These are phyloP conservation scores for Quercus variabilis DNA, from an alignment of 306 rosid genomes.

Conservation along the genomic window DNA sequence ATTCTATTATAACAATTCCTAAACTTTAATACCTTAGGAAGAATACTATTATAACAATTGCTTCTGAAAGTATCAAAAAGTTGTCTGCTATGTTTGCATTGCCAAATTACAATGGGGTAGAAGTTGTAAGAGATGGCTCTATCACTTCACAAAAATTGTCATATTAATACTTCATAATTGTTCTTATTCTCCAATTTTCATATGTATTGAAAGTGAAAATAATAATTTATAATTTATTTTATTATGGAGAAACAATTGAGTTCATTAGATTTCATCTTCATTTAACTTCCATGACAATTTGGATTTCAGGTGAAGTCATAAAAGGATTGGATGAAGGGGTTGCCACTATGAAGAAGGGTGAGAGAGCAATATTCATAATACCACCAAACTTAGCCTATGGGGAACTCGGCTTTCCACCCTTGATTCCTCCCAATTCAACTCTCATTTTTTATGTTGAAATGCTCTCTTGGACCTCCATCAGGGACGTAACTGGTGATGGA, in stretches of 20 bases:
- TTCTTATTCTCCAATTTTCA: too few relatives aligned
- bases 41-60: too few relatives aligned
- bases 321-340: slow-evolving; percentile 72
- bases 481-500: slow-evolving; percentile 58
- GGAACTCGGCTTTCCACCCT: slow-evolving; percentile 48
- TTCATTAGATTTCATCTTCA: neutral
- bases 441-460: slow-evolving; percentile 60
- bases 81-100: neutral
- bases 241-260: neutral
- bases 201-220: neutral
- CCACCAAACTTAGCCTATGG: slow-evolving; percentile 68
- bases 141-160: neutral
- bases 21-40: neutral
- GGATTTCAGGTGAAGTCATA: slow-evolving; percentile 56
- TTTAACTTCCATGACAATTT: neutral
- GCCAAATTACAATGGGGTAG: too few relatives aligned
- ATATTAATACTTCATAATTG: neutral
- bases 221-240: neutral
- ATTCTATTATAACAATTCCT: neutral
- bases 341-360: slow-evolving; percentile 61
- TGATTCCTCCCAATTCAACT: slow-evolving; percentile 52
- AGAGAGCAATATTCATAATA: slow-evolving; percentile 58
- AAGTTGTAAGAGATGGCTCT: neutral
- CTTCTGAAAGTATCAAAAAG: neutral
- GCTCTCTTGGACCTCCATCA: slow-evolving; percentile 46